These are phyloP conservation scores for Chrysoporthe deuterocubensis DNA, from an alignment of 2,329 filamentous ascomycete species.

Conservation along the genomic window DNA sequence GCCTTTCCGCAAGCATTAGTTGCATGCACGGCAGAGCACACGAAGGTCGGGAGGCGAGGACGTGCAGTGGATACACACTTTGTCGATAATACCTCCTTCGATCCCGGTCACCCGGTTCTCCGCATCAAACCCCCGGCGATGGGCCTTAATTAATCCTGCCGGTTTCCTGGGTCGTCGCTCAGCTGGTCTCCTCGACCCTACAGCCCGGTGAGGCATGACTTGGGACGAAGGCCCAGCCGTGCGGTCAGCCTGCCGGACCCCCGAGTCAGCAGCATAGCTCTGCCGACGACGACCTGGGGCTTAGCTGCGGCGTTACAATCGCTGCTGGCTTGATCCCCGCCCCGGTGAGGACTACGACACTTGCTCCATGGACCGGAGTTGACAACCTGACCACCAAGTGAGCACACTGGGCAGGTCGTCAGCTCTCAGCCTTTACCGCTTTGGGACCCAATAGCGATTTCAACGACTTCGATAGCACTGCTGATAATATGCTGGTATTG, in stretches of 20 bases:
- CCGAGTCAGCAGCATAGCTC: no score
- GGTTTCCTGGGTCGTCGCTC: neutral
- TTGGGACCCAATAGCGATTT: neutral
- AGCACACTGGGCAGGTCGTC: neutral
- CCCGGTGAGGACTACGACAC: no score
- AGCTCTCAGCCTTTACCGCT: neutral
- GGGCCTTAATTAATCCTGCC: neutral
- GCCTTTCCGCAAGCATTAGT: neutral
- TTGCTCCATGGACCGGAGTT: no score
- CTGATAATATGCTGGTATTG: neutral
- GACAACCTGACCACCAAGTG: no score
- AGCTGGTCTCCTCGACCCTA: neutral
- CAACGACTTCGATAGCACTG: neutral
- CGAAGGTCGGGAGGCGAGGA: no score
- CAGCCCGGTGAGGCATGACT: neutral
- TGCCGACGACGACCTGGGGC: no score
- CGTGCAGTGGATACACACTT: no score
- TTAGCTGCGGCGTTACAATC: no score
- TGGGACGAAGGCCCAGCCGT: neutral
- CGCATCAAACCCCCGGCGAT: neutral
- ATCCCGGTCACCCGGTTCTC: neutral
- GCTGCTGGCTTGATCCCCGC: no score
- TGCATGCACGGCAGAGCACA: no score
- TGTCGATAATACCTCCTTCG: neutral
- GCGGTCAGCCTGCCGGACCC: no score